These are phyloP conservation scores for Venustampulla echinocandica DNA, from an alignment of 495 filamentous ascomycete species.

Conservation along the genomic window DNA sequence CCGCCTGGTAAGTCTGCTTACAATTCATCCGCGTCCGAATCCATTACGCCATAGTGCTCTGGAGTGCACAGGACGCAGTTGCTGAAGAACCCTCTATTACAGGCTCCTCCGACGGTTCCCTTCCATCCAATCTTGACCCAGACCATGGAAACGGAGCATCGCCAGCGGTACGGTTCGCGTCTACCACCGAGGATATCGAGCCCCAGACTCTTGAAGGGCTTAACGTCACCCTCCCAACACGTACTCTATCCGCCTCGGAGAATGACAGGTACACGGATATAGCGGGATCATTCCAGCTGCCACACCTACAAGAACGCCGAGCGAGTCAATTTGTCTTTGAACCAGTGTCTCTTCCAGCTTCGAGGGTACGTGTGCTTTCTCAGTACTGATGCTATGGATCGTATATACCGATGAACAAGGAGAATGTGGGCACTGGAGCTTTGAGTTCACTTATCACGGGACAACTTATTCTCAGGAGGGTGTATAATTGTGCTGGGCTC, in stretches of 20 bases:
- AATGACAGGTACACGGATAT: conserved; percentile 54
- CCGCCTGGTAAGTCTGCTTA: no score
- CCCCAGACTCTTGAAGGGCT: conserved; percentile 33
- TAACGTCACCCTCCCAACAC: conserved; percentile 12
- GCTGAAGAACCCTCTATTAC: conserved; percentile 10
- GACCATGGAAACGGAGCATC: conserved; percentile 25
- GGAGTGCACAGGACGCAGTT: not conserved
- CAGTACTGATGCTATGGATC: not conserved
- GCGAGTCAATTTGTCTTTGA: conserved; percentile 81
- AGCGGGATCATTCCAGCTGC: conserved; percentile 59
- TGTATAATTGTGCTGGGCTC: not conserved
- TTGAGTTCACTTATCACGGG: not conserved
- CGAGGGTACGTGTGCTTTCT: conserved; percentile 54
- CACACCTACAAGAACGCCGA: conserved; percentile 70
- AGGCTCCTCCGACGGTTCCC: conserved; percentile 10
- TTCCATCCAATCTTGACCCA: conserved; percentile 17
- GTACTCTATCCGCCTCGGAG: conserved; percentile 18
- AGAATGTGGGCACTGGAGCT: not conserved
- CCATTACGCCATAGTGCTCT: no score
- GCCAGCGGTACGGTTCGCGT: conserved; percentile 70
- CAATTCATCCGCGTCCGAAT: no score
- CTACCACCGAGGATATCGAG: conserved; percentile 69
- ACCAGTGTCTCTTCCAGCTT: conserved; percentile 76
- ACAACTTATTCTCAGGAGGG: not conserved
- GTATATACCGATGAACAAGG: not conserved